Evolutionary conservation across 2,329 filamentous ascomycete genomes (phyloP).

Genomic region (Penicillium sp.): DNA sequence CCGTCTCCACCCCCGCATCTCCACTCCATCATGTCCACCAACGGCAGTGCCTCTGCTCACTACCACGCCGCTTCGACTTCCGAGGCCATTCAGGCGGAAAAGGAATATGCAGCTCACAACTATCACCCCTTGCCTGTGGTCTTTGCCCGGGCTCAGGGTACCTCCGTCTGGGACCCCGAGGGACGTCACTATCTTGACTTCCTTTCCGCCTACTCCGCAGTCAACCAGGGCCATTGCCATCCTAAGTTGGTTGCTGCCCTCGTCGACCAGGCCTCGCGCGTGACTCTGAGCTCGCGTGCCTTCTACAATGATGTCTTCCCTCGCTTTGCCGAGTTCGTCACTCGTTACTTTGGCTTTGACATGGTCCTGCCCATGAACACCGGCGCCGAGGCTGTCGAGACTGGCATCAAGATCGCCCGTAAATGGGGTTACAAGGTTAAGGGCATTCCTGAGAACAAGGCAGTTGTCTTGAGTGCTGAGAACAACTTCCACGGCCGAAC

Average conservation of each 20-base stretch:
- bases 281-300: conserved; percentile 90
- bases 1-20: conserved; percentile 1
- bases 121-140: conserved; percentile 97
- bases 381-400: conserved; percentile 94
- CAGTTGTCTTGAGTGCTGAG: conserved; percentile 78
- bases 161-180: conserved; percentile 96
- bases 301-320: conserved; percentile 99
- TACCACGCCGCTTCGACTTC: conserved; percentile 80
- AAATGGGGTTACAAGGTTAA: conserved; percentile 99
- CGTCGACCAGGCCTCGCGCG: conserved; percentile 81
- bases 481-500: conserved; percentile 98
- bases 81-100: conserved; percentile 78
- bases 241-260: conserved; percentile 92
- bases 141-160: conserved; percentile 82
- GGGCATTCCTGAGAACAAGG: conserved; percentile 81
- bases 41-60: conserved; percentile 45
- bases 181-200: conserved; percentile 96
- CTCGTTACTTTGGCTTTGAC: conserved; percentile 87
- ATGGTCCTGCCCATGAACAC: conserved; percentile 99
- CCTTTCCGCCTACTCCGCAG: conserved; percentile 94
- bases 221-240: conserved; percentile 98
- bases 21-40: conserved; percentile 29
- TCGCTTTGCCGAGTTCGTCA: conserved; percentile 90
- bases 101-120: conserved; percentile 92
- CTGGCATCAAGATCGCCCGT: conserved; percentile 90